These are phyloP conservation scores for Acrocalymma vagum DNA, from an alignment of 2,329 filamentous ascomycete genomes.

Conservation along the genomic window DNA sequence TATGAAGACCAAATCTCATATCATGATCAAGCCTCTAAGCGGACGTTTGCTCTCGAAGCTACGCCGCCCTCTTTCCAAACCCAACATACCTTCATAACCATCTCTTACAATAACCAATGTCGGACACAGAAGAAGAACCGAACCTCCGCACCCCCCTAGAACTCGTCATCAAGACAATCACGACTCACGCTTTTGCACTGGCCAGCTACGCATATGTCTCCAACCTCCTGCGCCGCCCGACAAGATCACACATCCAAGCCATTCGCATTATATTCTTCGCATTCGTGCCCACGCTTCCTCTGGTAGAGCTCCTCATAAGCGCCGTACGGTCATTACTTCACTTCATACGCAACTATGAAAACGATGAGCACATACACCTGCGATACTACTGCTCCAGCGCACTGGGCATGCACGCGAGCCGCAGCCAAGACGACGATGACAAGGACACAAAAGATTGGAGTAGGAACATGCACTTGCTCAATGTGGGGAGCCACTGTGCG, in stretches of 20 bases:
- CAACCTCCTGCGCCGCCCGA: conserved; percentile 14
- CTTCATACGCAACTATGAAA: conserved; percentile 20
- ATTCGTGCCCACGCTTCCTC: conserved; percentile 21
- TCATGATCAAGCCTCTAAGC: too few relatives aligned
- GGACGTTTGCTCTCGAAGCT: too few relatives aligned
- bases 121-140: too few relatives aligned
- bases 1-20: too few relatives aligned
- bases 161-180: conserved; percentile 20
- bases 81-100: too few relatives aligned
- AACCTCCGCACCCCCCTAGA: conserved; percentile 11
- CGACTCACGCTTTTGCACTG: conserved; percentile 22
- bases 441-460: conserved; percentile 7
- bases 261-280: conserved; percentile 21
- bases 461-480: conserved; percentile 9
- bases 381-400: conserved; percentile 18
- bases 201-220: conserved; percentile 14
- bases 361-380: conserved; percentile 19
- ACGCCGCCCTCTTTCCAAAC: too few relatives aligned
- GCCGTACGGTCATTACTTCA: conserved; percentile 11
- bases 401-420: conserved; percentile 14
- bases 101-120: too few relatives aligned
- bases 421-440: conserved; percentile 12
- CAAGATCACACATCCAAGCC: conserved; percentile 11
- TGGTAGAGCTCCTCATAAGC: conserved; percentile 12
- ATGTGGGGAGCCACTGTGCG: conserved; percentile 14